Conservation (phyloP, 306 rosid species). For the Prunus dulcis region DNA sequence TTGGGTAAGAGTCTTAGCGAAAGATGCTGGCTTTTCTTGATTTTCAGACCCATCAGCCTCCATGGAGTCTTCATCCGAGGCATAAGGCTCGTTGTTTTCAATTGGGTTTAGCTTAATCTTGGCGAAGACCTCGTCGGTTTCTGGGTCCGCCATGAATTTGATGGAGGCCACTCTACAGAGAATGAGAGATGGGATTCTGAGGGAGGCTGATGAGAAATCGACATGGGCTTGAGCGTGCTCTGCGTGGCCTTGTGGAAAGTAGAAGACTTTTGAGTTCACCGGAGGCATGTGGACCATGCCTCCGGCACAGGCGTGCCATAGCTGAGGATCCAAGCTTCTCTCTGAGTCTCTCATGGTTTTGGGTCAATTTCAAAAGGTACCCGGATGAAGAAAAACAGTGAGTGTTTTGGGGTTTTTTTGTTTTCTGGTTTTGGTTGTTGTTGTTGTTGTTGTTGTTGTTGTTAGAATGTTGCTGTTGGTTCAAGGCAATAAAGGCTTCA, state of each 20-base stretch:
- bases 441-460: not conserved
- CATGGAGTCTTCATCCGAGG: slow-evolving; percentile 25
- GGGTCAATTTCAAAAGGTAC: not conserved
- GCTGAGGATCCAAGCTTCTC: slow-evolving; percentile 77
- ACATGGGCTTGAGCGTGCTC: slow-evolving; percentile 79
- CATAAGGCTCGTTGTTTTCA: slow-evolving; percentile 39
- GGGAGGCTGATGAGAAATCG: slow-evolving; percentile 41
- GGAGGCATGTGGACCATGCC: slow-evolving; percentile 92
- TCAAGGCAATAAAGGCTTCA: slow-evolving; percentile 7
- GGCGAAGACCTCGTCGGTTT: slow-evolving; percentile 82
- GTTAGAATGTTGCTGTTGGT: not conserved
- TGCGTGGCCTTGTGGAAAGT: slow-evolving; percentile 96
- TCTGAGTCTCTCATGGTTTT: slow-evolving; percentile 58
- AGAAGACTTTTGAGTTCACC: slow-evolving; percentile 77
- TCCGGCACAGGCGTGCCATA: slow-evolving; percentile 99
- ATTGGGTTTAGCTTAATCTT: slow-evolving; percentile 50
- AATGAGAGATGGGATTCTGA: slow-evolving; percentile 60
- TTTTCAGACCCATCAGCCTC: slow-evolving; percentile 38
- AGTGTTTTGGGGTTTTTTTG: not conserved
- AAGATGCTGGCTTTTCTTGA: slow-evolving; percentile 76
- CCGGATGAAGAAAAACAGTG: not conserved
- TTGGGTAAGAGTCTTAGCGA: slow-evolving; percentile 90
- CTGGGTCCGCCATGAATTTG: slow-evolving; percentile 80
- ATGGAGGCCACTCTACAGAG: slow-evolving; percentile 66
- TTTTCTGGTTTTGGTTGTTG: not conserved